A percentile compares a stretch with the other conserved stretches of the same genome.
Conservation (phyloP, 495 filamentous ascomycete genomes). For the Lasiosphaeris hirsuta region DNA sequence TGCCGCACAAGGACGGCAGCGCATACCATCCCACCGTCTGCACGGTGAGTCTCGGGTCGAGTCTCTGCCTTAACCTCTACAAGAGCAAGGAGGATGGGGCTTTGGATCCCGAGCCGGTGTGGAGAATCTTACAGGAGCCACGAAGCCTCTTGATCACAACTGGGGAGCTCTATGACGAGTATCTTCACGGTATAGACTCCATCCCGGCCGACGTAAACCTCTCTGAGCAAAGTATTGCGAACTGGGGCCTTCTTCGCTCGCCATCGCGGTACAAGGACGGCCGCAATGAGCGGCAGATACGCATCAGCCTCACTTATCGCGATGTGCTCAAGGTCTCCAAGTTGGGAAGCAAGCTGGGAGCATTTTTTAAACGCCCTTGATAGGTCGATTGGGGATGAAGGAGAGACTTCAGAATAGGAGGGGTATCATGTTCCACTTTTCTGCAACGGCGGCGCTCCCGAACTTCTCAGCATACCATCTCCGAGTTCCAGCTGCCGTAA, state of each 20-base stretch:
- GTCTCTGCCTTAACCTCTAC: constrained; percentile 76
- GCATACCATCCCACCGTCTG: constrained; percentile 87
- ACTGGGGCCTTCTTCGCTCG: constrained; percentile 76
- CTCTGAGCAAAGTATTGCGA: constrained; percentile 62
- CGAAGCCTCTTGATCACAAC: constrained; percentile 76
- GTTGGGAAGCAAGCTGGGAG: constrained; percentile 62
- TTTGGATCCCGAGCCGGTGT: constrained; percentile 45
- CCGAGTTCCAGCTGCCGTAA: constrained; percentile 73
- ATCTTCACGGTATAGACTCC: constrained; percentile 74
- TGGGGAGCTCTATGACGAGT: constrained; percentile 62
- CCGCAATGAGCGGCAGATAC: constrained; percentile 57
- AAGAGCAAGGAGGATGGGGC: constrained; percentile 55
- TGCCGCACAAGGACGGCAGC: constrained; percentile 90
- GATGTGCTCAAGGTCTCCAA: constrained; percentile 87
- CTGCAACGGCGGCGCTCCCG: constrained; percentile 60
- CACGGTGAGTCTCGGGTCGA: constrained; percentile 79
- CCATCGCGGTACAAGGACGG: constrained; percentile 55
- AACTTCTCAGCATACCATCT: constrained; percentile 82
- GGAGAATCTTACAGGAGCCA: constrained; percentile 82
- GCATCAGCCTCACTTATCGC: constrained; percentile 87
- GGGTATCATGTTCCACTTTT: constrained; percentile 82
- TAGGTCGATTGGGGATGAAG: background rate
- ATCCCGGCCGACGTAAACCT: constrained; percentile 58
- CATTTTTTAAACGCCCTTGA: constrained; percentile 44
- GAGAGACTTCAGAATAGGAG: constrained; percentile 55